A percentile compares a stretch with the other conserved stretches of the same genome.
phyloP scores from a whole-genome alignment of 1,284 basidiomycete genomes.

The Heliocybe sulcata region DNA sequence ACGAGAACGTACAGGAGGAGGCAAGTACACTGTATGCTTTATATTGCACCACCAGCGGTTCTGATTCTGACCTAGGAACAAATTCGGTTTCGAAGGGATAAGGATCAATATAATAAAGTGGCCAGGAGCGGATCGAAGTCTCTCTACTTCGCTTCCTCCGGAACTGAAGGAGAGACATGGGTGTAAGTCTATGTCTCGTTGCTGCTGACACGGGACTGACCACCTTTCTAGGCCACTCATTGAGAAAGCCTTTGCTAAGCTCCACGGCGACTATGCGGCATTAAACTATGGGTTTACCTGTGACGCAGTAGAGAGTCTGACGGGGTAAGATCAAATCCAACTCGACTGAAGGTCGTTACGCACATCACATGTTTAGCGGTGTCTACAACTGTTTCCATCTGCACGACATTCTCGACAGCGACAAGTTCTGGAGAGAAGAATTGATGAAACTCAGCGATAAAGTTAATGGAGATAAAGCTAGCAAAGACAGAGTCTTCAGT shows the following conservation, averaged over 20 bases:
- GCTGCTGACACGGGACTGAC: not conserved
- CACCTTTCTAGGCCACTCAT: constrained; percentile 26
- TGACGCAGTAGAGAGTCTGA: constrained; percentile 43
- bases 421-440: constrained; percentile 36
- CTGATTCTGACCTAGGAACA: constrained; percentile 20
- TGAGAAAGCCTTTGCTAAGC: constrained; percentile 50
- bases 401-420: constrained; percentile 36
- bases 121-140: constrained; percentile 39
- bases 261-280: constrained; percentile 39
- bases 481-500: constrained; percentile 37
- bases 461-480: not conserved
- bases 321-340: constrained; percentile 25
- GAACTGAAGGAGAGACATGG: constrained; percentile 40
- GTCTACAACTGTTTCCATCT: constrained; percentile 32
- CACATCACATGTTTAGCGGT: constrained; percentile 22
- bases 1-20: constrained; percentile 31
- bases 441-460: constrained; percentile 24
- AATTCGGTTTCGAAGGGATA: constrained; percentile 39
- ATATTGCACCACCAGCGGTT: too few relatives aligned
- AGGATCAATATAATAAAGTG: constrained; percentile 33
- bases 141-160: constrained; percentile 43
- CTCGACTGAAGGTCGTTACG: not conserved
- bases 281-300: constrained; percentile 30
- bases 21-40: not conserved
- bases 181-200: constrained; percentile 16